Base-by-base conservation (phyloP, 208 protist species). In the Acanthamoeba healyi region DNA sequence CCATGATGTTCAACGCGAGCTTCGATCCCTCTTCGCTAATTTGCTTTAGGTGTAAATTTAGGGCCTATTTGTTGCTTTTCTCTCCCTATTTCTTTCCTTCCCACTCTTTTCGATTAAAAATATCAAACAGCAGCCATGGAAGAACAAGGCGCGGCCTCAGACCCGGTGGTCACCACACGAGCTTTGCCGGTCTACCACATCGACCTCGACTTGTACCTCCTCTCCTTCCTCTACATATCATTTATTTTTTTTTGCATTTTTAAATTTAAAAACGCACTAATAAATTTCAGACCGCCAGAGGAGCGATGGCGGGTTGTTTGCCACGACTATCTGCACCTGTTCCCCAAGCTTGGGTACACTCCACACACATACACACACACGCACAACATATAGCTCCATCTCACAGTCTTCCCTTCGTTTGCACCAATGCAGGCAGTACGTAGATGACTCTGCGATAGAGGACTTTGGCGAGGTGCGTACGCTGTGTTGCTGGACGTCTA, bases 381-480 rank as follows among this genome's bases (percentile, higher is more conserved):
- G n/a, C 58, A 65, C 26, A 7, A 15, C 58, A 12, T 2, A 32
- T 32, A 5, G 5, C n/a, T 22, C 34, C 19, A 77, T 0, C 3
- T 32, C 12, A 5, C 5, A 42, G 22, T 26, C 34, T 44, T 77
- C 67, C 32, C 10, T 6, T 19, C 26, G 51, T 0, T 10, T 15
- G 46, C 14, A 51, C 46, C 46, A 5, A 19, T 19, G n/a, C 58
- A 77, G 67, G 34, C n/a, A 77, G 29, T 77, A 77, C 38, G 67
- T 77, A 12, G 67, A 77, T 32, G 67, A 77, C 38, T 44, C 67
- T 9, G 67, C 67, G 6, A 19, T 32, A 4, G 67, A 77, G 29
- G 67, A 77, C 67, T 77, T 77, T 77, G 67, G 67, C n/a, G 63
- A 72, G 63, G 63, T 72, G 4, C 54, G 54, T 61, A 61, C 54